Percentiles rank a stretch among this genome's conserved stretches.
Conservation (phyloP, 2,329 filamentous ascomycete genomes). For the Exserohilum turcica region DNA sequence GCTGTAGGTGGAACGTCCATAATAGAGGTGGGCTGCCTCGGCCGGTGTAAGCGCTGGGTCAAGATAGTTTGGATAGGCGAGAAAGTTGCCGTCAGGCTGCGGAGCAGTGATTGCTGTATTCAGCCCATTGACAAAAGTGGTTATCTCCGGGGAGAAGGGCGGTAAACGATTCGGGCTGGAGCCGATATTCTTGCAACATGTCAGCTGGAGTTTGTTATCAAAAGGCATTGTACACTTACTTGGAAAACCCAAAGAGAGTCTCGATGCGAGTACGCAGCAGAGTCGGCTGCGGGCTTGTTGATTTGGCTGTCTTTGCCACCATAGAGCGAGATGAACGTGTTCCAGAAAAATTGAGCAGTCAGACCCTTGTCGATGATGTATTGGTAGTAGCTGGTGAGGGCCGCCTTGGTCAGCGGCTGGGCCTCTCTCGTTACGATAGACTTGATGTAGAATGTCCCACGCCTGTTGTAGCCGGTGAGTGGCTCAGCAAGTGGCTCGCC, state of each 20-base stretch:
- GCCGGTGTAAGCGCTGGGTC: constrained; percentile 9
- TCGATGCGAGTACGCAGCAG: constrained; percentile 5
- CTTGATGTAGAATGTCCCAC: constrained; percentile 11
- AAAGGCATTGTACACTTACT: neutral
- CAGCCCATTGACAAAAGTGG: constrained; percentile 5
- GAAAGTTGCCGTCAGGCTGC: constrained; percentile 8
- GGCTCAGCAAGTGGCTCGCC: constrained; percentile 11
- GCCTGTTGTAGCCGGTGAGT: constrained; percentile 6
- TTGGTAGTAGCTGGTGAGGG: constrained; percentile 1
- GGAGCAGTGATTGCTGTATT: constrained; percentile 4
- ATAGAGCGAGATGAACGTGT: constrained; percentile 4
- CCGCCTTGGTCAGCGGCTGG: constrained; percentile 1
- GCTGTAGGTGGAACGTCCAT: constrained; percentile 1
- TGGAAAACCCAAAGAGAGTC: constrained; percentile 11
- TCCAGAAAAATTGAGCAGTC: neutral
- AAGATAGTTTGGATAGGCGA: constrained; percentile 10
- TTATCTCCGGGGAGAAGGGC: constrained; percentile 4
- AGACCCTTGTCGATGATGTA: constrained; percentile 1
- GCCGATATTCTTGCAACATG: constrained; percentile 1
- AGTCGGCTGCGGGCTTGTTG: neutral
- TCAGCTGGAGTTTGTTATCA: neutral
- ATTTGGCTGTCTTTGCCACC: constrained; percentile 11
- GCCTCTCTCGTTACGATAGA: constrained; percentile 10
- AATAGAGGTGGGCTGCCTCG: constrained; percentile 6
- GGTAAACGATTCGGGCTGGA: constrained; percentile 4